Percentiles rank a stretch among this genome's conserved stretches.
These are phyloP conservation scores for Neltuma alba DNA, from an alignment of 306 rosid genomes.

Conservation along the genomic window DNA sequence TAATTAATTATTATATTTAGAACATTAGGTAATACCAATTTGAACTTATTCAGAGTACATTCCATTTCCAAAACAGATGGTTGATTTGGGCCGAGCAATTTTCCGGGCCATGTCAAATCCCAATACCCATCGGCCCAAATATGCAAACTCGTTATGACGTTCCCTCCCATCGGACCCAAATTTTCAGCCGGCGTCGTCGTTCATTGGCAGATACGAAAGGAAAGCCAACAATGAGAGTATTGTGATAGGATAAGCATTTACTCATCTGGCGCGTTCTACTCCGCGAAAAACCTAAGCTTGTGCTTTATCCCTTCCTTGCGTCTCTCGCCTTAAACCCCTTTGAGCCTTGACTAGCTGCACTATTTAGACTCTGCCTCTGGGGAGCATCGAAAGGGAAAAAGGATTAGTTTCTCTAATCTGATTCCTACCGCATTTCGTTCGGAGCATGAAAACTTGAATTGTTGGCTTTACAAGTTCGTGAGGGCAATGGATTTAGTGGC, in stretches of 20 bases:
- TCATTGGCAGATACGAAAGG: background rate
- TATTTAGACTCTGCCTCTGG: background rate
- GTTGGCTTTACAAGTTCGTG: conserved; percentile 3
- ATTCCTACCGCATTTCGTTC: background rate
- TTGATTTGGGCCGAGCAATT: background rate
- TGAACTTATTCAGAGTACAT: background rate
- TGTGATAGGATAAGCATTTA: background rate
- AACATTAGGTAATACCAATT: too few relatives aligned
- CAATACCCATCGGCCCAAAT: background rate
- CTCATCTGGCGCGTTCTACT: background rate
- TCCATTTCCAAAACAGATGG: too few relatives aligned
- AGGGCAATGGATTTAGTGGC: conserved; percentile 49
- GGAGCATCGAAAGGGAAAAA: background rate
- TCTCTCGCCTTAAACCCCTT: background rate
- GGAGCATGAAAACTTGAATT: background rate
- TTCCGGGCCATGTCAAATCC: background rate
- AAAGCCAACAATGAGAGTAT: background rate
- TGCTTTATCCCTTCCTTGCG: background rate
- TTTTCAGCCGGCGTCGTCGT: background rate
- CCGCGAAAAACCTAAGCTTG: background rate
- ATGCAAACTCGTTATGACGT: background rate
- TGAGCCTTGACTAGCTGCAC: background rate
- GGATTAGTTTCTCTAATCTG: background rate
- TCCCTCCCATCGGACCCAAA: background rate
- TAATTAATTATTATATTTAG: too few relatives aligned